Percentiles rank a stretch among this genome's conserved stretches.
phyloP scores from a whole-genome alignment of 139 green algal species.

The Closterium sp. region DNA sequence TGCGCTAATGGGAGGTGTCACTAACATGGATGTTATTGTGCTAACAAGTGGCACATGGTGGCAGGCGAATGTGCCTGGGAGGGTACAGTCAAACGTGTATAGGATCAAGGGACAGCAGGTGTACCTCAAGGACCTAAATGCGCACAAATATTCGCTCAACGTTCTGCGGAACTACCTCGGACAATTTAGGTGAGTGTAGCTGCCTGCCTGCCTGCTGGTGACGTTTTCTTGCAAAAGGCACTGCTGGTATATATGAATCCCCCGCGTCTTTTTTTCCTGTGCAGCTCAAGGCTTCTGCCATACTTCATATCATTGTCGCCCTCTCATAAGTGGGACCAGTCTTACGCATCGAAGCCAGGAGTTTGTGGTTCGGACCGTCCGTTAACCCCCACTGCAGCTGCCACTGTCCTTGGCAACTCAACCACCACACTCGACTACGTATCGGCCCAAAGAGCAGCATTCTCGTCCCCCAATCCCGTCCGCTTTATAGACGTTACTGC shows the following conservation, averaged over 20 bases:
- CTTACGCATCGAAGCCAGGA: not conserved
- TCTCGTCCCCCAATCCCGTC: not conserved
- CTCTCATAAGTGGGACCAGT: not conserved
- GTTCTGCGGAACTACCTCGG: not conserved
- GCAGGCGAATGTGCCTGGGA: not conserved
- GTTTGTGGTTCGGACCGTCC: not conserved
- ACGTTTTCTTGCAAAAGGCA: not conserved
- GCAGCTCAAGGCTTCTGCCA: not conserved
- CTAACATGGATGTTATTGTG: not conserved
- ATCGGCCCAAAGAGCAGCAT: not conserved
- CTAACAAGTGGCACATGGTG: not conserved
- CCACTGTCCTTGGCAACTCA: not conserved
- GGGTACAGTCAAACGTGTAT: not conserved
- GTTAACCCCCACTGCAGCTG: not conserved
- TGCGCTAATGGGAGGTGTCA: not conserved
- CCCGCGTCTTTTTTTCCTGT: not conserved
- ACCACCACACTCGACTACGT: not conserved
- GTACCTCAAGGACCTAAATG: not conserved
- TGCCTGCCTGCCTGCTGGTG: not conserved
- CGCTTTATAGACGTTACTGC: not conserved
- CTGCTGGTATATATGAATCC: no score
- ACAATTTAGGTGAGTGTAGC: not conserved
- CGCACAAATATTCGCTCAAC: not conserved
- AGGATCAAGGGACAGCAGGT: not conserved
- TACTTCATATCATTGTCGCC: not conserved